Base-by-base conservation (phyloP, 371 early-diverging fungal species). In the Dinochytrium kinnereticum region DNA sequence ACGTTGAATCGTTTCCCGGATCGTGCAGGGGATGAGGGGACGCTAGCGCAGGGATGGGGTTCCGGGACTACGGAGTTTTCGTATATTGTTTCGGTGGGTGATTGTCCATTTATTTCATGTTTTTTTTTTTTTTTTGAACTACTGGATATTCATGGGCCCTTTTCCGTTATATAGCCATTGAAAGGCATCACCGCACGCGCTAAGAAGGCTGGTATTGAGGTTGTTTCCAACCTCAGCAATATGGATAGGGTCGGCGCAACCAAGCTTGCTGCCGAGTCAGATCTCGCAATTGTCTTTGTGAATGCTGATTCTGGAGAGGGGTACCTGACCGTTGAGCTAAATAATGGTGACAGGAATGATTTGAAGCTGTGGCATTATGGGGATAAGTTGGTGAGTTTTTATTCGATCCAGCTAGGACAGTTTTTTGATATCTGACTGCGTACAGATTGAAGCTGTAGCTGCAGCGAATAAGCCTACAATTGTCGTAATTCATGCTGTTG, bases 31-130 rank as follows among this genome's bases (percentile, higher is more conserved):
- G 34, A 57, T 33, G 68, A 72, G n/a, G 91, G 89, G 19, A 86
- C 85, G 2, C 72, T 91, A 31, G 88, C 89, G 59, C 81, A 84
- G 72, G 90, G 90, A 31, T 89, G 90, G 89, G 91, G 91, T 0
- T 85, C 86, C 57, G 91, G 91, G 49, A 85, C 89, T 17, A 78
- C 85, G 19, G 74, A 79, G 31, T 90, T 84, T 80, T 86, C 89
- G 24, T 90, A 89, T 69, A 40, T 90, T n/a, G 74, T 89, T 59
- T 79, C 84, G 2, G 82, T 81, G 72, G 64, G 69, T 72, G 38
- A n/a, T n/a, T 21, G n/a, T 34, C 49, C 49, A 21, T 10, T 44
- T 13, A 21, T 44, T 21, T 44, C 13, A 44, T 13, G 21, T 21
- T 44, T 44, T 44, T 44, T 21, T 44, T 13, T 13, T 44, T 13